A percentile compares a stretch with the other conserved stretches of the same genome.
Conservation (phyloP, 495 filamentous ascomycete species). For the Letharia lupina region DNA sequence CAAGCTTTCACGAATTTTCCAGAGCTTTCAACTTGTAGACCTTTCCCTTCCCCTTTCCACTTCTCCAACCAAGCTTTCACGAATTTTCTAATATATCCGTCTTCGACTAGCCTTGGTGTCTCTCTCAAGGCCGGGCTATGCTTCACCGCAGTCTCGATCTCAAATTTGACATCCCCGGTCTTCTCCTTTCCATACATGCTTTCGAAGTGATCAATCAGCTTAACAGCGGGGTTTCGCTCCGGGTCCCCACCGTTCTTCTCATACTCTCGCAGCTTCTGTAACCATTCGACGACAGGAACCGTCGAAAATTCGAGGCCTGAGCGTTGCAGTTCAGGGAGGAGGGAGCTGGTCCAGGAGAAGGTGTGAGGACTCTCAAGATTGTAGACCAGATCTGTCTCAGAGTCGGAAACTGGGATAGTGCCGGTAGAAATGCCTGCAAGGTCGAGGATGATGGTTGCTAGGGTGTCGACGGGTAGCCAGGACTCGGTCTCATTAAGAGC, state of each 20-base stretch:
- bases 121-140: constrained; percentile 19
- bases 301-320: constrained; percentile 33
- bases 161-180: constrained; percentile 6
- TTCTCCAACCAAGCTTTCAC: constrained; percentile 21
- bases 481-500: constrained; percentile 37
- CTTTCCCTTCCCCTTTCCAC: constrained; percentile 16
- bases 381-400: constrained; percentile 34
- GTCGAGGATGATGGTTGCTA: constrained; percentile 42
- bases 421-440: constrained; percentile 32
- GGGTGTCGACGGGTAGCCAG: constrained; percentile 51
- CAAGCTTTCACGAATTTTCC: constrained; percentile 20
- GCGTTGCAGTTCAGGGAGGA: constrained; percentile 39
- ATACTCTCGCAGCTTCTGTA: constrained; percentile 33
- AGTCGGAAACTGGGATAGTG: neutral
- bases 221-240: constrained; percentile 50
- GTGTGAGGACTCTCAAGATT: constrained; percentile 44
- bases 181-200: constrained; percentile 7
- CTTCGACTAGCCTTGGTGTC: constrained; percentile 9
- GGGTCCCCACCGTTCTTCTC: constrained; percentile 32
- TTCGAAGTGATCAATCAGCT: constrained; percentile 48
- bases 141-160: constrained; percentile 9
- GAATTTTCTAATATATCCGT: constrained; percentile 21
- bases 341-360: constrained; percentile 44
- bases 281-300: constrained; percentile 42
- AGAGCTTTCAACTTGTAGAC: constrained; percentile 6